A percentile compares a stretch with the other conserved stretches of the same genome.
Evolutionary conservation across 495 filamentous ascomycete genomes (phyloP).

Genomic region (Usnea hakonensis): DNA sequence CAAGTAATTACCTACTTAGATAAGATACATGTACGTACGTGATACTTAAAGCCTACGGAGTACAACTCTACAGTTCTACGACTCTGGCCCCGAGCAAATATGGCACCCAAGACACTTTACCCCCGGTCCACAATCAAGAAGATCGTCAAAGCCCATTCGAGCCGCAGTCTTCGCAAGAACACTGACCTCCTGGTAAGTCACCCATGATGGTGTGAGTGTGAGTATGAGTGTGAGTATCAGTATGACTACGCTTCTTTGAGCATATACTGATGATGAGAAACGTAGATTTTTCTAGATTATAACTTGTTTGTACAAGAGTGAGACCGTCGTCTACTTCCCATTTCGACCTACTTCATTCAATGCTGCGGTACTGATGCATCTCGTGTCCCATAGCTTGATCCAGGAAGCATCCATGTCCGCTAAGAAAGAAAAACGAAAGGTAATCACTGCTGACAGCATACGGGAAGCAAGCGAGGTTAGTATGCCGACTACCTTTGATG

Average conservation of each 20-base stretch:
- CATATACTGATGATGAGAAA: neutral
- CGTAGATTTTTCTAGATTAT: constrained; percentile 80
- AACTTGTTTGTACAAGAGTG: constrained; percentile 85
- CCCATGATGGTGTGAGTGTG: neutral
- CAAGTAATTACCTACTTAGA: too few relatives aligned
- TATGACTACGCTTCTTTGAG: too few relatives aligned
- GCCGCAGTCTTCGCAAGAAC: constrained; percentile 72
- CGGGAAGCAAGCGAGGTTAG: constrained; percentile 63
- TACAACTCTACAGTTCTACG: too few relatives aligned
- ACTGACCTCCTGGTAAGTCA: constrained; percentile 73
- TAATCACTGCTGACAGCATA: constrained; percentile 64
- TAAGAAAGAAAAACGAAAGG: constrained; percentile 64
- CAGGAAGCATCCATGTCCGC: constrained; percentile 73
- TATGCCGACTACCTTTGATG: neutral
- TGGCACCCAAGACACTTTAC: constrained; percentile 66
- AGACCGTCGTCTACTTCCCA: neutral
- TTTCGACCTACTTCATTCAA: constrained; percentile 12
- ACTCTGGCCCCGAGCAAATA: constrained; percentile 17
- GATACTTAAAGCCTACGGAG: too few relatives aligned
- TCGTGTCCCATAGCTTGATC: constrained; percentile 52
- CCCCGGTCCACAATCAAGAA: constrained; percentile 78
- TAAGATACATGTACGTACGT: too few relatives aligned
- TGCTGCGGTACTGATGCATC: neutral
- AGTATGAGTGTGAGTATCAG: neutral
- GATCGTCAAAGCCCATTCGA: constrained; percentile 82